phyloP scores from a whole-genome alignment of 495 filamentous ascomycete genomes.

The Talaromyces nanjingensis region DNA sequence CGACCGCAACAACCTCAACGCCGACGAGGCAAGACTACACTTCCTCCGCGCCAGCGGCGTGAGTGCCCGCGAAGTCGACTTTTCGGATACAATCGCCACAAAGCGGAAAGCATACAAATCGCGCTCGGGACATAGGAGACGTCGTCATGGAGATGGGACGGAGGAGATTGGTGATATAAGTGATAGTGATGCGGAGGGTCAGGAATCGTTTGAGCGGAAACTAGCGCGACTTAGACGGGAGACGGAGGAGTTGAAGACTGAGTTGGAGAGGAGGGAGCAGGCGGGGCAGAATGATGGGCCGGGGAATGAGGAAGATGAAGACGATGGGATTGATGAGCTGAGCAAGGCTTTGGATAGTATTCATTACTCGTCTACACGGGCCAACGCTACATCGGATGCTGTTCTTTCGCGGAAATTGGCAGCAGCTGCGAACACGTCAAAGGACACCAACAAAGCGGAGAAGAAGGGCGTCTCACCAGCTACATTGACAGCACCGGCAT shows the following conservation, averaged over 20 bases:
- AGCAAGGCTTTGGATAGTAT: slow-evolving; percentile 56
- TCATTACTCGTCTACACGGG: slow-evolving; percentile 34
- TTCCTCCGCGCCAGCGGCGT: slow-evolving; percentile 65
- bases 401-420: slow-evolving; percentile 28
- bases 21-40: slow-evolving; percentile 68
- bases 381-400: slow-evolving; percentile 29
- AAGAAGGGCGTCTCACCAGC: slow-evolving; percentile 17
- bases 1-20: slow-evolving; percentile 63
- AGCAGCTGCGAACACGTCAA: slow-evolving; percentile 7
- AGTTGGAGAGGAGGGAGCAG: slow-evolving; percentile 46
- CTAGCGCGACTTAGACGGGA: slow-evolving; percentile 72
- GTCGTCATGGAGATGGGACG: slow-evolving; percentile 32
- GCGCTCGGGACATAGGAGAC: slow-evolving; percentile 56
- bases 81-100: slow-evolving; percentile 70
- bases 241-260: slow-evolving; percentile 68
- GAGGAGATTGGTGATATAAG: slow-evolving; percentile 60
- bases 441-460: neutral
- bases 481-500: slow-evolving; percentile 48
- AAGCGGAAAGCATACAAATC: slow-evolving; percentile 78
- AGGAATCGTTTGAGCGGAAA: slow-evolving; percentile 62
- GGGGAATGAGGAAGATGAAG: slow-evolving; percentile 21
- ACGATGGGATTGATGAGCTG: slow-evolving; percentile 50
- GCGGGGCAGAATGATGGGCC: slow-evolving; percentile 17
- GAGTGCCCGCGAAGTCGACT: slow-evolving; percentile 68
- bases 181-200: slow-evolving; percentile 53